Conservation (phyloP, 495 filamentous ascomycete genomes). For the Aspergillus olivimuriae region DNA sequence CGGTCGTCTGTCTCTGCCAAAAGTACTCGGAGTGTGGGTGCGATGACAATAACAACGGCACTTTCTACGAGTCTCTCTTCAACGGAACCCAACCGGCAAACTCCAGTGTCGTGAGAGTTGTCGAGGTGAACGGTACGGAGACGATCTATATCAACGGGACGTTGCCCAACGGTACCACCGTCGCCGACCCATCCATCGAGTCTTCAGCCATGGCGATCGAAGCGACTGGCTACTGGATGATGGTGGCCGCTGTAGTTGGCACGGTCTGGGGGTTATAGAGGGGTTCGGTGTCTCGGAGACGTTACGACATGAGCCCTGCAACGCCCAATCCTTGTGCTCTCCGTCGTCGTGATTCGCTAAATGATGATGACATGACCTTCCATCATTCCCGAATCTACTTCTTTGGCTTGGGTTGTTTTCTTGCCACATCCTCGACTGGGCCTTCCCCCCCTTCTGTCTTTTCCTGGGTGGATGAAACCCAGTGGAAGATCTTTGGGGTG, state of each 20-base stretch:
- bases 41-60: constrained; percentile 61
- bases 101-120: constrained; percentile 55
- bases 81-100: constrained; percentile 65
- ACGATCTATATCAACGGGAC: constrained; percentile 83
- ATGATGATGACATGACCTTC: no score
- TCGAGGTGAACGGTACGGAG: constrained; percentile 61
- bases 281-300: no score
- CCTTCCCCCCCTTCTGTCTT: no score
- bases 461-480: no score
- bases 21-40: constrained; percentile 70
- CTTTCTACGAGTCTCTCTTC: constrained; percentile 52
- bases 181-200: constrained; percentile 32
- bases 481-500: no score
- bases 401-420: no score
- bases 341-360: no score
- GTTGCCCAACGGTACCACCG: constrained; percentile 76
- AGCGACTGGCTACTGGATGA: constrained; percentile 56
- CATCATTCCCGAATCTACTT: no score
- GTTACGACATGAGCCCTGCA: no score
- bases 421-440: no score
- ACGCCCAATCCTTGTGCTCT: no score
- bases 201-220: constrained; percentile 30
- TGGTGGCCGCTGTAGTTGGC: constrained; percentile 46
- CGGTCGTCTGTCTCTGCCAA: constrained; percentile 70
- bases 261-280: constrained; percentile 42